These are phyloP conservation scores for Claviceps sp. DNA, from an alignment of 2,329 filamentous ascomycete genomes.

Conservation along the genomic window DNA sequence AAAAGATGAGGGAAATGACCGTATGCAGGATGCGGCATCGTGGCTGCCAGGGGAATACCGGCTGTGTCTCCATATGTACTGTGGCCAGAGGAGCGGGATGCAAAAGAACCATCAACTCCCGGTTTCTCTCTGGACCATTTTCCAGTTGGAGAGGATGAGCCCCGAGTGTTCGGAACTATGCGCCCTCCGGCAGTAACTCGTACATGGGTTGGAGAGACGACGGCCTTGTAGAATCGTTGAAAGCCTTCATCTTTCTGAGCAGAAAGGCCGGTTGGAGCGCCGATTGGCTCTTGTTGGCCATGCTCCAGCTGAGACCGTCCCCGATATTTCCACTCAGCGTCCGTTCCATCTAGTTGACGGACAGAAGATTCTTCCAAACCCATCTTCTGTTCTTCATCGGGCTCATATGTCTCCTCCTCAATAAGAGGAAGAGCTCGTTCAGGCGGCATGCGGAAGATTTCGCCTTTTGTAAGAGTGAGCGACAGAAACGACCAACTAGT, in stretches of 20 bases:
- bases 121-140: slow-evolving; percentile 34
- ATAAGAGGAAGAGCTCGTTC: slow-evolving; percentile 17
- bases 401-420: slow-evolving; percentile 16
- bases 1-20: slow-evolving; percentile 18
- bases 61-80: slow-evolving; percentile 3
- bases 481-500: not conserved
- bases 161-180: slow-evolving; percentile 51
- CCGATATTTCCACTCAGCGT: slow-evolving; percentile 30
- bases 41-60: slow-evolving; percentile 5
- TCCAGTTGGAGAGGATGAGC: slow-evolving; percentile 35
- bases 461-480: slow-evolving; percentile 10
- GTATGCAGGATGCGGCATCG: slow-evolving; percentile 14
- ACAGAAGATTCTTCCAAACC: slow-evolving; percentile 9
- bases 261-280: slow-evolving; percentile 36
- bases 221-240: slow-evolving; percentile 52
- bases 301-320: slow-evolving; percentile 31
- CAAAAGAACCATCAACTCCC: slow-evolving; percentile 10
- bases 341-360: slow-evolving; percentile 26
- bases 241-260: slow-evolving; percentile 53
- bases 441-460: slow-evolving; percentile 18
- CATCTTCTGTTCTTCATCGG: slow-evolving; percentile 2
- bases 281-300: slow-evolving; percentile 31
- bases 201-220: slow-evolving; percentile 53
- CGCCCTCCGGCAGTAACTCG: slow-evolving; percentile 53
- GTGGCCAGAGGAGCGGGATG: slow-evolving; percentile 11